Evolutionary conservation across 208 protist genomes (phyloP), one percentile per base, ranked within the genome.

Genomic region (Naegleria gruberi): DNA sequence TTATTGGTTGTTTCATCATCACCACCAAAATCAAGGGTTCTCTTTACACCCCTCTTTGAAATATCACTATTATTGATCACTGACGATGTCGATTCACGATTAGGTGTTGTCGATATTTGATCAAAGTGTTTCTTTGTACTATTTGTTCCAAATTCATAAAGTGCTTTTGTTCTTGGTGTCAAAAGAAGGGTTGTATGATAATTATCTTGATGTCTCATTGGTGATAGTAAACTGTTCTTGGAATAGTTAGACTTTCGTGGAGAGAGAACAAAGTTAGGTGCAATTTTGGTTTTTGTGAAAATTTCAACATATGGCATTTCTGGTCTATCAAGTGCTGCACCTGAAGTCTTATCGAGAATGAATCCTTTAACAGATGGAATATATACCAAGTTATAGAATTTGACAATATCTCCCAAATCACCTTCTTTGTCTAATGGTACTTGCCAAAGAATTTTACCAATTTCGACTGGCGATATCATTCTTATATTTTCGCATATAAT

Each of bases 81-180:
- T 55, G 46, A 15, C 12, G 51, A 65, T 65, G 2, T 10, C 15
- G 51, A 65, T 7, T 37, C n/a, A 77, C 8, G 6, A 37, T 30
- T 77, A 37, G 19, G 19, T 6, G 65, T 37, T 12, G 65, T 37
- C 12, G 65, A 37, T 30, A 65, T 65, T 0, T 37, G 1, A 8
- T 77, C 65, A 44, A 44, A 83, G 37, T 83, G 77, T 19, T 85
- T 85, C 7, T 46, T 34, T 0, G 82, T 46, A 45, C 37, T 43
- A 45, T 1, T 7, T 12, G 23, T 7, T 10, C 82, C 42, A 85
- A 88, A 88, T 12, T 19, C 30, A 42, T 65, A 88, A 1, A 88
- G n/a, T n/a, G 43, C 84, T 41, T 65, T 88, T 34, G 84, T 88
- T 42, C 30, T 88, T 65, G 84, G 84, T 42, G 84, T 88, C n/a